Evolutionary conservation across 2,329 filamentous ascomycete species (phyloP).

Genomic region (Cladosporium sp.): DNA sequence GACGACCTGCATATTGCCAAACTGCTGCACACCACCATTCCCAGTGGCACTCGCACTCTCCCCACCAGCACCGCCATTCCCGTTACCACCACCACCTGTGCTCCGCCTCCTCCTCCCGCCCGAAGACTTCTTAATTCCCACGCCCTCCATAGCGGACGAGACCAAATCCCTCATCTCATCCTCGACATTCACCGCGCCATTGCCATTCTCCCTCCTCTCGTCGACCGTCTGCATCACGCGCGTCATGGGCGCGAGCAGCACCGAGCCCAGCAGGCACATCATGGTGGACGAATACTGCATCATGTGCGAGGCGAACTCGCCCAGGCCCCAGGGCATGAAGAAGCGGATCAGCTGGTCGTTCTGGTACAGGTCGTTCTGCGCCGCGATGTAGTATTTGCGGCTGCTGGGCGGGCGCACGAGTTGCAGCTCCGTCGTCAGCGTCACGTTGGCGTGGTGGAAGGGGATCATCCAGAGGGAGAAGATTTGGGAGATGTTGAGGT

Average conservation of each 20-base stretch:
- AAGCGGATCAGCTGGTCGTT: constrained; percentile 72
- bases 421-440: constrained; percentile 31
- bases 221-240: constrained; percentile 42
- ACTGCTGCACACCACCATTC: constrained; percentile 11
- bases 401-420: constrained; percentile 23
- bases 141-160: constrained; percentile 12
- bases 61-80: background rate
- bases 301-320: constrained; percentile 45
- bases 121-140: constrained; percentile 7
- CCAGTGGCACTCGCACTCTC: background rate
- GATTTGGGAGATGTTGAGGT: constrained; percentile 67
- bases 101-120: background rate
- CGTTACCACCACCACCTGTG: background rate
- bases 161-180: constrained; percentile 9
- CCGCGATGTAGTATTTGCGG: constrained; percentile 64
- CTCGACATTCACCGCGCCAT: background rate
- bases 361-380: constrained; percentile 81
- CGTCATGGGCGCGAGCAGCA: constrained; percentile 48
- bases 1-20: constrained; percentile 21
- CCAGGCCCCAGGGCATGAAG: constrained; percentile 54
- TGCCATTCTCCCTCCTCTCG: constrained; percentile 2
- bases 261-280: constrained; percentile 59
- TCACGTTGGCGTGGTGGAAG: constrained; percentile 58
- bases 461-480: constrained; percentile 77
- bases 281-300: constrained; percentile 64